Conservation (phyloP, 2,329 filamentous ascomycete genomes). For the Sporothrix phasma region DNA sequence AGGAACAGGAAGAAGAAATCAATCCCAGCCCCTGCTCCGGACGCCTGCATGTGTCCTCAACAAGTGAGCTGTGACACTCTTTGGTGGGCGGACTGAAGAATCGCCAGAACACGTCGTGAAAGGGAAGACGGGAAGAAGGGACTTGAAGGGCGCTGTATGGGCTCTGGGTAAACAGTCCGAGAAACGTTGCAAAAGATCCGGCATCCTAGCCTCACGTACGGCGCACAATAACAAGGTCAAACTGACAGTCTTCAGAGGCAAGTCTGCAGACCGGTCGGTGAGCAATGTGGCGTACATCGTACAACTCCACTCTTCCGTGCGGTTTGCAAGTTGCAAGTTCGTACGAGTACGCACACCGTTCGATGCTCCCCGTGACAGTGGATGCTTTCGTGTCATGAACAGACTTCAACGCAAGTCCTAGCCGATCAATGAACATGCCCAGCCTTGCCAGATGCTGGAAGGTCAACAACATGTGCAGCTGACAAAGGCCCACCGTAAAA, state of each 20-base stretch:
- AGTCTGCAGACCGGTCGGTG: background rate
- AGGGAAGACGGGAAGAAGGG: background rate
- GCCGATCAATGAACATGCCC: background rate
- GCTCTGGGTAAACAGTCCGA: no score
- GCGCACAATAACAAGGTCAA: background rate
- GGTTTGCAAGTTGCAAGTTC: background rate
- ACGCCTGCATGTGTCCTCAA: slow-evolving; percentile 3
- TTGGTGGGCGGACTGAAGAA: background rate
- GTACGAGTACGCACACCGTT: no score
- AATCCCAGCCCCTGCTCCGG: background rate
- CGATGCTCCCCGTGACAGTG: no score
- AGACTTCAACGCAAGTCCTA: background rate
- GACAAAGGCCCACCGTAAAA: background rate
- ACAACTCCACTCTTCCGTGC: no score
- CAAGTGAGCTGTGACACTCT: background rate
- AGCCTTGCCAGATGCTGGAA: background rate
- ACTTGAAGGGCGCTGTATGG: no score
- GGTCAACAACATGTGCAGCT: background rate
- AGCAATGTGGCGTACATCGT: background rate
- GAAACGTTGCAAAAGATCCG: no score
- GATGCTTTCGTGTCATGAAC: no score
- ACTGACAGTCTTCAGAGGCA: background rate
- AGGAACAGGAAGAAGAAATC: background rate
- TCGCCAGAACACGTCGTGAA: no score
- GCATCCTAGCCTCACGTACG: background rate